Evolutionary conservation across 2,329 filamentous ascomycete species (phyloP).

Genomic region (Aspergillus spinulosporus): DNA sequence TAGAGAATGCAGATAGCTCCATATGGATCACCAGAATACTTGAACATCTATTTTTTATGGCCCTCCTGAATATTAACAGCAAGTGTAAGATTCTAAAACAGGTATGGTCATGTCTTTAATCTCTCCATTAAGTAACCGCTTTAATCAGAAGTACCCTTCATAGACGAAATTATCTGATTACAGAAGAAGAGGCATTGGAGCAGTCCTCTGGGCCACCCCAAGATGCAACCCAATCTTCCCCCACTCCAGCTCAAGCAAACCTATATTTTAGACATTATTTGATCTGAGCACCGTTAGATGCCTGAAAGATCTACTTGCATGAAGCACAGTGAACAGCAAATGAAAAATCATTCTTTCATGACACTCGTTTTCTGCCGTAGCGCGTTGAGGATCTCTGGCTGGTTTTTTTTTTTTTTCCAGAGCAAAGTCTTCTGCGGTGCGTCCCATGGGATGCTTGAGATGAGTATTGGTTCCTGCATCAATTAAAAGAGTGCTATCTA

Average conservation of each 20-base stretch:
- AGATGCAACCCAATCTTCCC: neutral
- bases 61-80: no score
- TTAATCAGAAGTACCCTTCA: no score
- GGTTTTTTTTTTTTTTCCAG: neutral
- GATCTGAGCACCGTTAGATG: neutral
- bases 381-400: neutral
- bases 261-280: neutral
- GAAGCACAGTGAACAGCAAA: neutral
- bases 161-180: no score
- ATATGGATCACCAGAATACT: no score
- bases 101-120: no score
- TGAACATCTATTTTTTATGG: no score
- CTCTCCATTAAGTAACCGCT: no score
- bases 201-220: neutral
- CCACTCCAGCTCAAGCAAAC: neutral
- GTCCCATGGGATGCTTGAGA: slow-evolving; percentile 1
- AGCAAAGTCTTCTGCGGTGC: neutral
- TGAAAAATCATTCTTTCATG: slow-evolving; percentile 3
- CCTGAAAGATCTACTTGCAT: neutral
- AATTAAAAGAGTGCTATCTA: no score
- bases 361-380: neutral
- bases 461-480: neutral
- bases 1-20: no score
- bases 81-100: no score
- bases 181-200: neutral